Percentiles rank a stretch among this genome's conserved stretches.
Conservation (phyloP, 805 yeast genomes). For the Teunomyces kruisii region DNA sequence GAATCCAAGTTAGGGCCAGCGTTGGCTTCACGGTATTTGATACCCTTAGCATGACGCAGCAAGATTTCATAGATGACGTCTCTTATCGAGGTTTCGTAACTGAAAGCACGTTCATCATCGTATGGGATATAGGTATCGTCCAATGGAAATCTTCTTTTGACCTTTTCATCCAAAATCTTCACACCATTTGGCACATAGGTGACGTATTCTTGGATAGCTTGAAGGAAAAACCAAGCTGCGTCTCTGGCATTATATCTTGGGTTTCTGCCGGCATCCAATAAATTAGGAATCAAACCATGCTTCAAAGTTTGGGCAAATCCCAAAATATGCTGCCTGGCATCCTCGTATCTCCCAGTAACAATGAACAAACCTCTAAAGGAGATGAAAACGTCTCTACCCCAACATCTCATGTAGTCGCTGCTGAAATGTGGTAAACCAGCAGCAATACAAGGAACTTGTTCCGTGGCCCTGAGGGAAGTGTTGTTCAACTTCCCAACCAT, state of each 20-base stretch:
- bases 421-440: slow-evolving; percentile 97
- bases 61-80: slow-evolving; percentile 83
- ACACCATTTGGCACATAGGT: slow-evolving; percentile 66
- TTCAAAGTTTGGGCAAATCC: slow-evolving; percentile 88
- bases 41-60: slow-evolving; percentile 85
- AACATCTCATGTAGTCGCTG: slow-evolving; percentile 88
- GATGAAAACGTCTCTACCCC: slow-evolving; percentile 97
- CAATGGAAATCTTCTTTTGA: slow-evolving; percentile 81
- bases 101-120: slow-evolving; percentile 74
- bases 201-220: slow-evolving; percentile 84
- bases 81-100: slow-evolving; percentile 63
- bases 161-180: slow-evolving; percentile 64
- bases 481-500: slow-evolving; percentile 74
- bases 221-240: slow-evolving; percentile 93
- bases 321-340: slow-evolving; percentile 77
- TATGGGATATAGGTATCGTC: slow-evolving; percentile 75
- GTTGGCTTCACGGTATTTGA: slow-evolving; percentile 87
- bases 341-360: slow-evolving; percentile 74
- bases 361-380: slow-evolving; percentile 79
- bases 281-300: slow-evolving; percentile 92
- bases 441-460: slow-evolving; percentile 72
- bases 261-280: slow-evolving; percentile 87
- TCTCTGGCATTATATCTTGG: slow-evolving; percentile 96
- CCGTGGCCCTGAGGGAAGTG: slow-evolving; percentile 71
- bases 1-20: slow-evolving; percentile 88